Percentiles rank a stretch among this genome's conserved stretches.
These are phyloP conservation scores for Yamadazyma pseudoaaseri DNA, from an alignment of 1,139 yeast genomes.

Conservation along the genomic window DNA sequence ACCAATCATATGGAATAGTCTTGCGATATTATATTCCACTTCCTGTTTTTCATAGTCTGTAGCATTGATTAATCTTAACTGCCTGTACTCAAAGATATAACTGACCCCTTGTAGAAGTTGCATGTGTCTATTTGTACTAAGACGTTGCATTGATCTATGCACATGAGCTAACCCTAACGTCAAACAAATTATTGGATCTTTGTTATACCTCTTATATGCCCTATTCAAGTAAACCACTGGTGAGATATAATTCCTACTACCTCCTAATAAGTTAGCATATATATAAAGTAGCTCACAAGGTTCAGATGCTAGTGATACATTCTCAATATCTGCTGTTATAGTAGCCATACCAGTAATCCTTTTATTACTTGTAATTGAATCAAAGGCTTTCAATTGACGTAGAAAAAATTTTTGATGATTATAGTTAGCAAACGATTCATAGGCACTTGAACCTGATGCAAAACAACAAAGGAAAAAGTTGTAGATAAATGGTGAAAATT, in stretches of 20 bases:
- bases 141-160: constrained; percentile 92
- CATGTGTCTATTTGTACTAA: constrained; percentile 79
- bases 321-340: constrained; percentile 45
- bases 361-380: constrained; percentile 53
- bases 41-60: constrained; percentile 66
- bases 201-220: constrained; percentile 58
- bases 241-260: constrained; percentile 81
- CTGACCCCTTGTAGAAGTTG: constrained; percentile 87
- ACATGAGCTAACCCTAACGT: constrained; percentile 77
- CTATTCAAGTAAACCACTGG: constrained; percentile 68
- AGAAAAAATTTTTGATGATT: constrained; percentile 87
- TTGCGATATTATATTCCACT: constrained; percentile 77
- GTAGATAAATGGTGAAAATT: constrained; percentile 69
- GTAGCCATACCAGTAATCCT: constrained; percentile 79
- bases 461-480: constrained; percentile 68
- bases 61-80: constrained; percentile 39
- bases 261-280: constrained; percentile 76
- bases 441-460: constrained; percentile 58
- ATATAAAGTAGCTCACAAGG: constrained; percentile 74
- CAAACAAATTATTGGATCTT: constrained; percentile 78
- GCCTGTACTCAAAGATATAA: constrained; percentile 69
- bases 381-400: constrained; percentile 87
- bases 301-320: constrained; percentile 42
- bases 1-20: constrained; percentile 83
- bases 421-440: constrained; percentile 65